A percentile compares a stretch with the other conserved stretches of the same genome.
These are phyloP conservation scores for Fragilaria crotonensis DNA, from an alignment of 108 stramenopile species.

Conservation along the genomic window DNA sequence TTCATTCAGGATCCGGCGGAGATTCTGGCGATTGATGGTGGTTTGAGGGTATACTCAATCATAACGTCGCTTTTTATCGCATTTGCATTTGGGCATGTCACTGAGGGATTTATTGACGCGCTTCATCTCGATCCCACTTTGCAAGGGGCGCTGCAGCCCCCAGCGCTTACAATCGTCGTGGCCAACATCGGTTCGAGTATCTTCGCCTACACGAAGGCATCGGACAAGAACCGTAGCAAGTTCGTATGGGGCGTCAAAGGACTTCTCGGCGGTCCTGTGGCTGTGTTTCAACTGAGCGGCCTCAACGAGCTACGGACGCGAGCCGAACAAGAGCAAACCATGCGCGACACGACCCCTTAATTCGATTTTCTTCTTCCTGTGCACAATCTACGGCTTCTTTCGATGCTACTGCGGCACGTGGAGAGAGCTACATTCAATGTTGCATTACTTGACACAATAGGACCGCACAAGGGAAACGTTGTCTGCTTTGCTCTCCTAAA, in stretches of 20 bases:
- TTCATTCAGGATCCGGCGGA: constrained; percentile 67
- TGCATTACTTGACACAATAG: too few species aligned
- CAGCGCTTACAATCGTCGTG: constrained; percentile 41
- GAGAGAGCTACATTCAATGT: too few species aligned
- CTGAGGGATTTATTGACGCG: too few species aligned
- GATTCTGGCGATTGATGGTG: constrained; percentile 35
- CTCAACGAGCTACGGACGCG: constrained; percentile 40
- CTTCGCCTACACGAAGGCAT: constrained; percentile 36
- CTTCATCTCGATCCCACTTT: too few species aligned
- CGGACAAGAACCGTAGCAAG: constrained; percentile 36
- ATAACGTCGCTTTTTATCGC: constrained; percentile 35
- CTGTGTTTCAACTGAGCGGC: constrained; percentile 39
- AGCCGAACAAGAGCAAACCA: constrained; percentile 40
- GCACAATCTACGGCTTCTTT: too few species aligned
- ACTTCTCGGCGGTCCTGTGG: constrained; percentile 64
- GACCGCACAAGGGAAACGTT: too few species aligned
- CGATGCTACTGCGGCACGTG: too few species aligned
- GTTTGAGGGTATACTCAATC: constrained; percentile 40
- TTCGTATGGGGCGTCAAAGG: constrained; percentile 71
- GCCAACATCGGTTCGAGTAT: constrained; percentile 50
- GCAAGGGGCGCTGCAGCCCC: constrained; percentile 25
- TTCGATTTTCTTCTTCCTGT: too few species aligned
- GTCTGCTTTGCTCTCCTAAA: too few species aligned
- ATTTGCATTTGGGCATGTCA: constrained; percentile 62
- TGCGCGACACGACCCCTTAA: too few species aligned